Evolutionary conservation across 768 basidiomycete genomes (phyloP).

Genomic region (Coprinopsis sp.): DNA sequence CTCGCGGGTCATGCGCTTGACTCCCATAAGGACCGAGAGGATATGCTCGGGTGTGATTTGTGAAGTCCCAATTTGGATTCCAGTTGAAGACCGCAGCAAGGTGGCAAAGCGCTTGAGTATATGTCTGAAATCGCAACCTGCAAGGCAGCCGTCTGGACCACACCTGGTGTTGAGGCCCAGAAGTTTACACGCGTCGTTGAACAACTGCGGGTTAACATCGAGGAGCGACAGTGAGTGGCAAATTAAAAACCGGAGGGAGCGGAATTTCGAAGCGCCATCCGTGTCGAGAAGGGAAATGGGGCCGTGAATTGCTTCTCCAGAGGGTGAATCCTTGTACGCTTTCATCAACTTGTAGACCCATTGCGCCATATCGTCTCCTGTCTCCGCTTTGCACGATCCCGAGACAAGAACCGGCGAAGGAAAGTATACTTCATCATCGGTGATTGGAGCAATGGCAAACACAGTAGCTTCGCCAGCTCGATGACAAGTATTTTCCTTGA

Average conservation of each 20-base stretch:
- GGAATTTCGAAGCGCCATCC: conserved; percentile 26
- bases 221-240: conserved; percentile 11
- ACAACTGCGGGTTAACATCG: conserved; percentile 10
- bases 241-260: conserved; percentile 15
- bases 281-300: conserved; percentile 21
- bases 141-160: conserved; percentile 13
- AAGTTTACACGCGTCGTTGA: conserved; percentile 11
- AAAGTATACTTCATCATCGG: conserved; percentile 19
- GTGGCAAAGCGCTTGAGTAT: conserved; percentile 21
- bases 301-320: conserved; percentile 19
- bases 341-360: conserved; percentile 18
- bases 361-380: conserved; percentile 5
- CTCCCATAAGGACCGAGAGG: background rate
- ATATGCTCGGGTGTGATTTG: conserved; percentile 9
- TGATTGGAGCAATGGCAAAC: conserved; percentile 20
- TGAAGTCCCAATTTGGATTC: conserved; percentile 15
- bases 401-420: conserved; percentile 20
- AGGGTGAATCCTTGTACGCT: conserved; percentile 9
- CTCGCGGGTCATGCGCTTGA: conserved; percentile 8
- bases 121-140: conserved; percentile 21
- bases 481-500: conserved; percentile 9
- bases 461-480: conserved; percentile 26
- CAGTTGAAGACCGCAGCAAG: conserved; percentile 11
- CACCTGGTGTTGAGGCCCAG: conserved; percentile 21
- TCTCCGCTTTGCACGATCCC: conserved; percentile 21